A percentile compares a stretch with the other conserved stretches of the same genome.
phyloP scores from a whole-genome alignment of 2,329 filamentous ascomycete genomes.

The Penicillium sp. region DNA sequence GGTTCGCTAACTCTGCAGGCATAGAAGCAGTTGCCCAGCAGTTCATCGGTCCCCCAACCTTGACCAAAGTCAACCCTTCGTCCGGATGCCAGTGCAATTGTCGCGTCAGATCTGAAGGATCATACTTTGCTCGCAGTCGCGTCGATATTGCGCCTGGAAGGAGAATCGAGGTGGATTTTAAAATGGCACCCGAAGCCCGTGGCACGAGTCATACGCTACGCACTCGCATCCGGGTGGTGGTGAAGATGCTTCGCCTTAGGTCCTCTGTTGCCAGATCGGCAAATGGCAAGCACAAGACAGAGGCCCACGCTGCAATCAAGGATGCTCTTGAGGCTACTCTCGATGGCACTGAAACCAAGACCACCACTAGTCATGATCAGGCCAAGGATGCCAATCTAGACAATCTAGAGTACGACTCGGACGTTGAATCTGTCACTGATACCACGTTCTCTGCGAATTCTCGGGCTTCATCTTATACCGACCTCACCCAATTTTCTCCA shows the following conservation, averaged over 20 bases:
- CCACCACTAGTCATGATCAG: neutral
- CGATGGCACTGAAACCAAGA: neutral
- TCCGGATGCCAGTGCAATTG: neutral
- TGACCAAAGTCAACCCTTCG: neutral
- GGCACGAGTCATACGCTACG: slow-evolving; percentile 6
- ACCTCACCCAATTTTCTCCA: neutral
- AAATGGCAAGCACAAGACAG: neutral
- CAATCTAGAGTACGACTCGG: neutral
- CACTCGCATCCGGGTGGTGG: slow-evolving; percentile 14
- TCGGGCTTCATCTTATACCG: neutral
- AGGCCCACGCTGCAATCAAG: slow-evolving; percentile 32
- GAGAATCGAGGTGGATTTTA: slow-evolving; percentile 14
- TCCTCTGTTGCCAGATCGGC: slow-evolving; percentile 9
- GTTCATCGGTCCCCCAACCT: neutral
- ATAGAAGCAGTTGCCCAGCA: neutral
- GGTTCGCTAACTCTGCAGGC: neutral
- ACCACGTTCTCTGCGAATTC: neutral
- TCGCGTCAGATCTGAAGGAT: neutral
- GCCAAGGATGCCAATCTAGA: neutral
- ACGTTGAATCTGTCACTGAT: neutral
- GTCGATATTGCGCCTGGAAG: slow-evolving; percentile 3
- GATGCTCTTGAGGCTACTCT: slow-evolving; percentile 1
- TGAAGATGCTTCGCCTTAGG: slow-evolving; percentile 15
- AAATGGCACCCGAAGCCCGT: slow-evolving; percentile 3
- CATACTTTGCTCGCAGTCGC: neutral